Percentiles rank a stretch among this genome's conserved stretches.
Conservation (phyloP, 2,329 filamentous ascomycete genomes). For the Botrytis squamosa region DNA sequence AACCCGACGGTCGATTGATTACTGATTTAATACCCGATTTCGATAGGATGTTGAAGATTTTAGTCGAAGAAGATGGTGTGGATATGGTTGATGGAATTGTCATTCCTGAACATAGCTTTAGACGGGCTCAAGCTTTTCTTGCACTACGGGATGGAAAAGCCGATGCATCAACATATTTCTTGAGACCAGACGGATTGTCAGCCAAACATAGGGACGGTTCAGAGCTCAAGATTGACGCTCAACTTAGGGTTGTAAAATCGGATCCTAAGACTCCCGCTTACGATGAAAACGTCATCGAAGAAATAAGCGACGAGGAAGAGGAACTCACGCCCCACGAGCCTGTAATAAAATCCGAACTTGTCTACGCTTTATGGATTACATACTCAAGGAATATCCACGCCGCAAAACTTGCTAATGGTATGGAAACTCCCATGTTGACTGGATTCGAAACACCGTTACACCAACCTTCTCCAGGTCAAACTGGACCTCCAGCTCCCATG, state of each 20-base stretch:
- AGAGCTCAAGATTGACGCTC: slow-evolving; percentile 89
- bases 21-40: slow-evolving; percentile 83
- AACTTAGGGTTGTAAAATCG: slow-evolving; percentile 94
- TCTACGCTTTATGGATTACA: slow-evolving; percentile 95
- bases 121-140: slow-evolving; percentile 80
- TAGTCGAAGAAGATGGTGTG: slow-evolving; percentile 84
- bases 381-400: slow-evolving; percentile 92
- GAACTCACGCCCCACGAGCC: slow-evolving; percentile 43
- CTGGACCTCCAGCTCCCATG: slow-evolving; percentile 55
- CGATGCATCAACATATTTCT: slow-evolving; percentile 75
- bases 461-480: slow-evolving; percentile 76
- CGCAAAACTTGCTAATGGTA: slow-evolving; percentile 57
- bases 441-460: slow-evolving; percentile 69
- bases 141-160: slow-evolving; percentile 79
- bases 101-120: slow-evolving; percentile 92
- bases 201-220: slow-evolving; percentile 88
- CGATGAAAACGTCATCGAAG: slow-evolving; percentile 63
- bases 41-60: slow-evolving; percentile 74
- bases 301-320: slow-evolving; percentile 56
- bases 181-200: slow-evolving; percentile 78
- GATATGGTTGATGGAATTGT: slow-evolving; percentile 90
- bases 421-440: slow-evolving; percentile 62
- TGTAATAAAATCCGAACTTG: slow-evolving; percentile 66
- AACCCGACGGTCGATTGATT: slow-evolving; percentile 76
- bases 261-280: slow-evolving; percentile 64